Conservation (phyloP, 2,329 filamentous ascomycete species). For the Tetracladium maxilliforme region DNA sequence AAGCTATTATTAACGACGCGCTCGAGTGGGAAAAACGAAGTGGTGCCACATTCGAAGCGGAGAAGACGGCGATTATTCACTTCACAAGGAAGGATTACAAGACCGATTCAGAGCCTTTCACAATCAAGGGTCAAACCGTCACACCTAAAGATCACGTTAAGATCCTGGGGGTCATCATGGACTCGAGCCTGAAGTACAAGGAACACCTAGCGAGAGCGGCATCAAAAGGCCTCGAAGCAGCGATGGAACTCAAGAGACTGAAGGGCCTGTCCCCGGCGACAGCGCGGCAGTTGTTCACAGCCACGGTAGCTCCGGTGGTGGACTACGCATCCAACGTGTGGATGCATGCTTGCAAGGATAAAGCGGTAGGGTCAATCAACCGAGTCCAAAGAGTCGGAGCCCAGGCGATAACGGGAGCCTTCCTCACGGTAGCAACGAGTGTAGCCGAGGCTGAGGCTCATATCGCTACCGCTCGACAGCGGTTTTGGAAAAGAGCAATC, state of each 20-base stretch:
- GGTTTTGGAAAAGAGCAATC: slow-evolving; percentile 7
- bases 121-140: slow-evolving; percentile 3
- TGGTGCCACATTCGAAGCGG: slow-evolving; percentile 10
- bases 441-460: slow-evolving; percentile 11
- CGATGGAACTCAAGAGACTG: slow-evolving; percentile 6
- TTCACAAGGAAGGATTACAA: slow-evolving; percentile 3
- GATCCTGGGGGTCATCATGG: slow-evolving; percentile 11
- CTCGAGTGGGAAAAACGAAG: slow-evolving; percentile 11
- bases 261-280: slow-evolving; percentile 7
- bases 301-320: slow-evolving; percentile 9
- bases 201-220: slow-evolving; percentile 10
- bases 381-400: slow-evolving; percentile 11
- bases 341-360: slow-evolving; percentile 9
- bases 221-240: slow-evolving; percentile 9
- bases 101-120: slow-evolving; percentile 2
- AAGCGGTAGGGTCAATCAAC: slow-evolving; percentile 4
- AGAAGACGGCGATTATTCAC: slow-evolving; percentile 11
- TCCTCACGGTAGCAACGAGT: slow-evolving; percentile 10
- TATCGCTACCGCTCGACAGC: slow-evolving; percentile 7
- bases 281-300: slow-evolving; percentile 10
- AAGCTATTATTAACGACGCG: slow-evolving; percentile 10
- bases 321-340: slow-evolving; percentile 12
- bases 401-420: slow-evolving; percentile 10
- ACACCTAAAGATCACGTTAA: slow-evolving; percentile 3
- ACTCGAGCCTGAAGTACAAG: slow-evolving; percentile 10